A percentile compares a stretch with the other conserved stretches of the same genome.
Conservation (phyloP, 345 rosid species). For the Dovyalis caffra region DNA sequence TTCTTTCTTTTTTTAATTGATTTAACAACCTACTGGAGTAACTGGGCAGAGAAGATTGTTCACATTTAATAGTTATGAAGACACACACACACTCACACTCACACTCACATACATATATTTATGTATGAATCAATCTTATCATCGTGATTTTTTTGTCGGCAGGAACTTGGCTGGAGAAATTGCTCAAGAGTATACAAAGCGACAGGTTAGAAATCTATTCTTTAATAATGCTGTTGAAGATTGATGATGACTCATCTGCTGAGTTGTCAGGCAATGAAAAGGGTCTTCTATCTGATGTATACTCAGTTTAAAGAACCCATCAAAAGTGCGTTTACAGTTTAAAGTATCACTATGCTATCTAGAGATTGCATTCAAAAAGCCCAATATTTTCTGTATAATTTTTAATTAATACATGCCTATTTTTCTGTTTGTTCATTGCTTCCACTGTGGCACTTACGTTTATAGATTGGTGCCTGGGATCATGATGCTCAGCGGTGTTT, state of each 20-base stretch:
- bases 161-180: slow-evolving; percentile 96
- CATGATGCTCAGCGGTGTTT: neutral
- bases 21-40: neutral
- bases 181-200: slow-evolving; percentile 63
- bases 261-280: neutral
- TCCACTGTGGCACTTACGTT: neutral
- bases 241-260: neutral
- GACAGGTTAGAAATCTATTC: slow-evolving; percentile 52
- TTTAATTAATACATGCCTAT: neutral
- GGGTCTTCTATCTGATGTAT: neutral
- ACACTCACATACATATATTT: neutral
- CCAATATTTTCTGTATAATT: neutral
- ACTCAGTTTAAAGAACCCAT: neutral
- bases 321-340: neutral
- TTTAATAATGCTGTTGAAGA: neutral
- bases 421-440: neutral
- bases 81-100: neutral
- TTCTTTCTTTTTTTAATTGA: neutral
- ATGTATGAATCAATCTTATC: neutral
- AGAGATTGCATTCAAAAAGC: neutral
- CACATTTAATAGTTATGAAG: neutral
- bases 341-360: neutral
- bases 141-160: slow-evolving; percentile 8
- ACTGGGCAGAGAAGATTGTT: neutral
- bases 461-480: neutral